Percentiles rank a stretch among this genome's conserved stretches.
These are phyloP conservation scores for Niveomyces coronatus DNA, from an alignment of 2,329 filamentous ascomycete genomes.

Conservation along the genomic window DNA sequence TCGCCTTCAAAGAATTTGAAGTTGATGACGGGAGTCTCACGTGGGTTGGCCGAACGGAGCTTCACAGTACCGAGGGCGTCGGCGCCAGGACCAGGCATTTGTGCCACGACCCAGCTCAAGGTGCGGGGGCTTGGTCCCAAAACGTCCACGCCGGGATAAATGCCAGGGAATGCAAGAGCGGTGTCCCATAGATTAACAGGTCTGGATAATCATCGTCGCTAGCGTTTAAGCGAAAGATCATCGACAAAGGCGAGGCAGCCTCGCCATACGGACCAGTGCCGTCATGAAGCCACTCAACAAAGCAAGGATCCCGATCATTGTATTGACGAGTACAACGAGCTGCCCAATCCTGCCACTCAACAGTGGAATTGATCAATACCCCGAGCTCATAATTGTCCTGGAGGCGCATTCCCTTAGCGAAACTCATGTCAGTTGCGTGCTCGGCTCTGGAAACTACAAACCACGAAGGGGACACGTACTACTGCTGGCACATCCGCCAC, in stretches of 20 bases:
- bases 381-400: slow-evolving; percentile 20
- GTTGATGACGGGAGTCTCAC: slow-evolving; percentile 47
- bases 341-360: slow-evolving; percentile 16
- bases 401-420: slow-evolving; percentile 13
- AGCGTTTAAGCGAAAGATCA: slow-evolving; percentile 19
- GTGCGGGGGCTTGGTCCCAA: slow-evolving; percentile 21
- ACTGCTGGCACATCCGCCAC: slow-evolving; percentile 39
- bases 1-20: slow-evolving; percentile 50
- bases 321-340: slow-evolving; percentile 23
- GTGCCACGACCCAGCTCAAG: slow-evolving; percentile 32
- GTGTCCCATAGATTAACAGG: slow-evolving; percentile 20
- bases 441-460: background rate
- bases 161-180: slow-evolving; percentile 19
- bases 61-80: slow-evolving; percentile 44
- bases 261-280: slow-evolving; percentile 16
- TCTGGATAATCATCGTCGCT: slow-evolving; percentile 19
- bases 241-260: slow-evolving; percentile 15
- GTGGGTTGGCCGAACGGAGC: slow-evolving; percentile 45
- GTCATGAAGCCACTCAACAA: slow-evolving; percentile 19
- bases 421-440: background rate
- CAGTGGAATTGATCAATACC: slow-evolving; percentile 13
- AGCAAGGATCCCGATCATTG: slow-evolving; percentile 22
- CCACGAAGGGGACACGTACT: background rate
- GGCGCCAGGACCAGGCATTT: slow-evolving; percentile 49
- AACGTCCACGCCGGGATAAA: slow-evolving; percentile 19